Base-by-base conservation (phyloP, 2,329 filamentous ascomycete species). In the Pyricularia pennisetigena region DNA sequence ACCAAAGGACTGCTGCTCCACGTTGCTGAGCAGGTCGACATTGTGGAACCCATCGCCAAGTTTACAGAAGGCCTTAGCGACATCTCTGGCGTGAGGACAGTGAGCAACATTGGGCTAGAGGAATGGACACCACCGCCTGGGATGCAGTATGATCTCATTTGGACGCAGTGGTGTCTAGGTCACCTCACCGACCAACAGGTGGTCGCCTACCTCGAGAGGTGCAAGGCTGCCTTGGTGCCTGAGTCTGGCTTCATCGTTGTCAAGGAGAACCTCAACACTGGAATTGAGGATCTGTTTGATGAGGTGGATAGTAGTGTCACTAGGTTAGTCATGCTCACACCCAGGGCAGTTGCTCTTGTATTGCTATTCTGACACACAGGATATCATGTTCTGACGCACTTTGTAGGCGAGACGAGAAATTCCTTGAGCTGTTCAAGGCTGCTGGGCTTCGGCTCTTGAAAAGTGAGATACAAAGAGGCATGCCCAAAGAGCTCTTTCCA, bases 121-220 rank as follows among this genome's bases (percentile, higher is more conserved):
- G 83, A 85, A 30, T 96, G 92, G 92, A 69, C 72, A 12, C 81
- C 83, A 0, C 79, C 73, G 0, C 73, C 78, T 2, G 80, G 75
- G 10, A 73, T 78, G 9, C 76, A 79, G 65, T 97, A 97, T 77
- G 90, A 94, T 75, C 77, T 97, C 64, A 88, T 97, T 70, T 97
- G 92, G 92, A 90, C 86, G 67, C 94, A 97, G 78, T 97, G 94
- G 93, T 97, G 93, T 77, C 78, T 94, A 8, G 90, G 92, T 28
- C 90, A 97, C 76, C 80, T 97, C 68, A 93, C 86, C 0, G 93
- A 97, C 75, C 78, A 78, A 8, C 88, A 96, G 76, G 76, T 97
- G 4, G 81, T 90, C 0, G 80, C 79, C 2, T 97, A 89, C 74
- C 78, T 97, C 20, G 72, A 79, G 68, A 82, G 86, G 29, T 91